A percentile compares a stretch with the other conserved stretches of the same genome.
Conservation (phyloP, 805 yeast species). For the Metschnikowia proteae region DNA sequence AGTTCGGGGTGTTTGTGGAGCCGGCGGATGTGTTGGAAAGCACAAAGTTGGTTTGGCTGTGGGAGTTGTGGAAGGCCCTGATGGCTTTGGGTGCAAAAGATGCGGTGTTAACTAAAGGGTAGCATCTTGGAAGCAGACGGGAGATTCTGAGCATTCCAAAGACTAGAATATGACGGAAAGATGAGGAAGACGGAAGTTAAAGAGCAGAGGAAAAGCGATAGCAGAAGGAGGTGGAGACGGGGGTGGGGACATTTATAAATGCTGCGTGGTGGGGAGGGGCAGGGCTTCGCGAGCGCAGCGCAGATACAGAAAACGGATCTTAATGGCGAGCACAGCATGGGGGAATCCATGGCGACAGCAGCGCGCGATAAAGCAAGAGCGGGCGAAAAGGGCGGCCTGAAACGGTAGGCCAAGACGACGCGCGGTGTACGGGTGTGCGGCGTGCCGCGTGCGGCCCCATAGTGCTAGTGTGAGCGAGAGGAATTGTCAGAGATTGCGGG, state of each 20-base stretch:
- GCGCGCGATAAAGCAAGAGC: constrained; percentile 1
- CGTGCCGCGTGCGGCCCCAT: not conserved
- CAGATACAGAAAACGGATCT: constrained; percentile 8
- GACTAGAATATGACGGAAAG: not conserved
- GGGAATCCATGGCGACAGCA: constrained; percentile 6
- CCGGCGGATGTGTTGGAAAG: constrained; percentile 6
- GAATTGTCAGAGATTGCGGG: not conserved
- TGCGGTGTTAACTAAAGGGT: constrained; percentile 2
- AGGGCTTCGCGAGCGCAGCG: constrained; percentile 12
- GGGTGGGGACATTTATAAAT: not conserved
- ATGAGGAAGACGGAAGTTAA: not conserved
- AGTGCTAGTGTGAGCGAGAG: not conserved
- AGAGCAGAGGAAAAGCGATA: not conserved
- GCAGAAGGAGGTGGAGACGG: not conserved
- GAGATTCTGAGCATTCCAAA: constrained; percentile 5
- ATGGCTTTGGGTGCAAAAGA: not conserved
- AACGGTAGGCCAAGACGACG: not conserved
- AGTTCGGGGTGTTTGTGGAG: constrained; percentile 9
- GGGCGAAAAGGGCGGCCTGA: not conserved
- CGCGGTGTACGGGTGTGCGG: not conserved
- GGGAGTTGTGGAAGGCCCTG: constrained; percentile 12
- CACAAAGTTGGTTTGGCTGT: constrained; percentile 11
- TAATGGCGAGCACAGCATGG: constrained; percentile 10
- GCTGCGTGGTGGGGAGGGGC: constrained; percentile 1
- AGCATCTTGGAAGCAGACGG: constrained; percentile 3